These are phyloP conservation scores for Penicillium riverlandense DNA, from an alignment of 495 filamentous ascomycete species.

Conservation along the genomic window DNA sequence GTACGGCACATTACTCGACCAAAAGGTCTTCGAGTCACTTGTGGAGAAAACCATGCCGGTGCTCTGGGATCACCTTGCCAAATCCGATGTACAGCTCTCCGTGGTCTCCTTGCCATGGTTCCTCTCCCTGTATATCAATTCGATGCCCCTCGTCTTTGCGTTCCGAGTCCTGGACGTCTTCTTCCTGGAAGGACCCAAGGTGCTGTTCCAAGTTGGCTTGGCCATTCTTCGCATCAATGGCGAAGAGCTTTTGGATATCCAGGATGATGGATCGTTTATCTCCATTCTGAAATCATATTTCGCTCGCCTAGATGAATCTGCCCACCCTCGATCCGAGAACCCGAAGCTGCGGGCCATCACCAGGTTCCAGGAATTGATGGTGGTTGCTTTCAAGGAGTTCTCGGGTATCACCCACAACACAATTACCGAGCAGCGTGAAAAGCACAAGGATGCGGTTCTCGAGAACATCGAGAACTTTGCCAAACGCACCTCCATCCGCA, in stretches of 20 bases:
- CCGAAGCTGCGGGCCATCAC: constrained; percentile 88
- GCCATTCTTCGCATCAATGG: constrained; percentile 97
- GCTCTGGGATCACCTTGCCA: constrained; percentile 92
- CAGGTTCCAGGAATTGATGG: constrained; percentile 95
- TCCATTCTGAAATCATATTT: constrained; percentile 95
- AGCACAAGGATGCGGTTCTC: constrained; percentile 86
- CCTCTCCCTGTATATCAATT: constrained; percentile 96
- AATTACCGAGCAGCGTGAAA: constrained; percentile 79
- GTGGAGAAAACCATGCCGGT: constrained; percentile 99
- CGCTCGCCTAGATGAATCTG: constrained; percentile 84
- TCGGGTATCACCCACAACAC: constrained; percentile 88
- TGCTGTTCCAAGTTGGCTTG: constrained; percentile 91
- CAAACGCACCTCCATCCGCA: constrained; percentile 91
- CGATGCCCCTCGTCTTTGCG: constrained; percentile 95
- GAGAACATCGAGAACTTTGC: constrained; percentile 95
- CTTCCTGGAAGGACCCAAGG: constrained; percentile 95
- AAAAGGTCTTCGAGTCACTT: constrained; percentile 91
- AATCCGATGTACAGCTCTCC: constrained; percentile 95
- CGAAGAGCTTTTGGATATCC: constrained; percentile 91
- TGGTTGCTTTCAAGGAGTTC: constrained; percentile 97
- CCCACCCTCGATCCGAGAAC: constrained; percentile 91
- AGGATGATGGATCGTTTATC: constrained; percentile 95
- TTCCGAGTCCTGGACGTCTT: constrained; percentile 96
- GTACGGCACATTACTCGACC: constrained; percentile 95
- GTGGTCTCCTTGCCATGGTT: constrained; percentile 98